A percentile compares a stretch with the other conserved stretches of the same genome.
Conservation (phyloP, 2,329 filamentous ascomycete genomes). For the Calonectria ilicicola region DNA sequence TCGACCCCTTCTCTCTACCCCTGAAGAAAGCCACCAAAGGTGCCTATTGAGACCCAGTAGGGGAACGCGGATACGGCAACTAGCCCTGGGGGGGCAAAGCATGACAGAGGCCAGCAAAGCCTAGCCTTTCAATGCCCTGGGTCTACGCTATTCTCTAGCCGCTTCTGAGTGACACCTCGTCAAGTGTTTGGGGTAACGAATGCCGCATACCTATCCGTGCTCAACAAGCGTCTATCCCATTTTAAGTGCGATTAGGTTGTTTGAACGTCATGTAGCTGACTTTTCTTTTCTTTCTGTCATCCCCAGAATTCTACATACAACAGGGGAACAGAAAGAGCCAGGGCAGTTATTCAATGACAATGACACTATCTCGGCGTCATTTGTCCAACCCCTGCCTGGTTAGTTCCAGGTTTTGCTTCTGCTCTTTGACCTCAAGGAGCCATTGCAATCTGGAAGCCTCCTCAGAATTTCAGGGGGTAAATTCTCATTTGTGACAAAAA, state of each 20-base stretch:
- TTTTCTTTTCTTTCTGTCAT: background rate
- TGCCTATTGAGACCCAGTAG: slow-evolving; percentile 18
- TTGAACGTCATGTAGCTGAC: too few species aligned
- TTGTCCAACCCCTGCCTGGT: background rate
- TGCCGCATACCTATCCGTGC: background rate
- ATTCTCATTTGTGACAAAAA: background rate
- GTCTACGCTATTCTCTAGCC: slow-evolving; percentile 7
- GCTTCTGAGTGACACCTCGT: background rate
- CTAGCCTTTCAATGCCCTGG: background rate
- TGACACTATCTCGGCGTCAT: background rate
- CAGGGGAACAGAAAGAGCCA: background rate
- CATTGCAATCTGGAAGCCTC: background rate
- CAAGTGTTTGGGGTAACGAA: background rate
- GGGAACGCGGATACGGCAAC: slow-evolving; percentile 28
- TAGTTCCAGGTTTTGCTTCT: slow-evolving; percentile 22
- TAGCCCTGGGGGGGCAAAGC: slow-evolving; percentile 10
- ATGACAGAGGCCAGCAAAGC: slow-evolving; percentile 8
- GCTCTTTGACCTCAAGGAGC: background rate
- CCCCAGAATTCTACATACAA: background rate
- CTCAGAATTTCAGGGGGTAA: background rate
- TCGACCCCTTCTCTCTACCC: slow-evolving; percentile 23
- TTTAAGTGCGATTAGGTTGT: background rate
- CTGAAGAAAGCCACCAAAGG: slow-evolving; percentile 37
- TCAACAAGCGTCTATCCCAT: background rate
- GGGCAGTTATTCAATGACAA: background rate